A percentile compares a stretch with the other conserved stretches of the same genome.
phyloP scores from a whole-genome alignment of 257 asterid genomes.

The Solanum lycopersicoides region DNA sequence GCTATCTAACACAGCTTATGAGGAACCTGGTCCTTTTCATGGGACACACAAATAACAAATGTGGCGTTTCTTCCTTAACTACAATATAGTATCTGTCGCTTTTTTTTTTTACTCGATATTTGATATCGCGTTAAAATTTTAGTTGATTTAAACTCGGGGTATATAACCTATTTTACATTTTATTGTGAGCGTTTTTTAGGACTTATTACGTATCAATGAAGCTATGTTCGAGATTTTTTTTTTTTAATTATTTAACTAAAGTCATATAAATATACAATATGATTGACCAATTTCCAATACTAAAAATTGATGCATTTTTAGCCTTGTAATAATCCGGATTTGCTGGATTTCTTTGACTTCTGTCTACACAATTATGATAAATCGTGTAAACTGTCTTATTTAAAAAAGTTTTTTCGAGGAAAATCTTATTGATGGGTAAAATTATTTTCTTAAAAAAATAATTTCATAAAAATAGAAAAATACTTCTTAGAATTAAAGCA shows the following conservation, averaged over 20 bases:
- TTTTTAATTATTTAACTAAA: background rate
- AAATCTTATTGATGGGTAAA: too few species aligned
- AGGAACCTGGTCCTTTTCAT: background rate
- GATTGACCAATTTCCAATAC: background rate
- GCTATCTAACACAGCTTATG: background rate
- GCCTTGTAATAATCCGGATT: background rate
- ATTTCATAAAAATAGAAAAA: too few species aligned
- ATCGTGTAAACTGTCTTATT: too few species aligned
- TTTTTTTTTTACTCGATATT: background rate
- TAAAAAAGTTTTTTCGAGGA: too few species aligned
- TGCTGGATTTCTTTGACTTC: background rate
- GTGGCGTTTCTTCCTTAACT: background rate
- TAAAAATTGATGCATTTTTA: background rate
- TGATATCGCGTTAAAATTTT: fast-evolving
- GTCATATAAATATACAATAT: background rate
- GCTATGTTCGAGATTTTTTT: fast-evolving
- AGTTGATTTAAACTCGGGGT: fast-evolving
- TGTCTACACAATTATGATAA: background rate
- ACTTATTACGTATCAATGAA: too few species aligned
- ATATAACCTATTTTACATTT: background rate
- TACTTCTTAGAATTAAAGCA: too few species aligned
- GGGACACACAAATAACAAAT: background rate
- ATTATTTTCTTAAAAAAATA: too few species aligned
- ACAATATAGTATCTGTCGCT: background rate
- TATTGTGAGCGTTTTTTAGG: background rate